These are phyloP conservation scores for Zygosaccharomyces rouxii DNA, from an alignment of 805 yeast genomes.

Conservation along the genomic window DNA sequence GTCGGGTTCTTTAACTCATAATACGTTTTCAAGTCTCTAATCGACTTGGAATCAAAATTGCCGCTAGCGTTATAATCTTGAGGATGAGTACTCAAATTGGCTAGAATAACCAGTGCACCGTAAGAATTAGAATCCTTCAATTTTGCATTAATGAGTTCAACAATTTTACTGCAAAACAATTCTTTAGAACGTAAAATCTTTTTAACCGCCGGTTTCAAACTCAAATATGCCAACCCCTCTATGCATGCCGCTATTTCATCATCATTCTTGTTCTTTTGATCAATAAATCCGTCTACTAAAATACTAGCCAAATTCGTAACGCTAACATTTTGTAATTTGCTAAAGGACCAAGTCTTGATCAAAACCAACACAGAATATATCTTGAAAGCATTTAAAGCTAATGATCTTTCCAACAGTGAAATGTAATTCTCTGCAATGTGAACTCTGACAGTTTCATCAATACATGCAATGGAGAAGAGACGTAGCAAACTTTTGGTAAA, in stretches of 20 bases:
- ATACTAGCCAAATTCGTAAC: constrained; percentile 35
- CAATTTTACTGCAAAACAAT: constrained; percentile 32
- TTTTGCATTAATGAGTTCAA: constrained; percentile 22
- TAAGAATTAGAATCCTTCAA: constrained; percentile 22
- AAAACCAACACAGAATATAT: constrained; percentile 43
- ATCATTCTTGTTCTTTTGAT: constrained; percentile 4
- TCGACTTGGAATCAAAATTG: constrained; percentile 19
- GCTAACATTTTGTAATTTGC: constrained; percentile 34
- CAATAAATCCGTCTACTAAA: constrained; percentile 19
- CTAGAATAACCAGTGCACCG: constrained; percentile 35
- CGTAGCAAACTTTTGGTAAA: constrained; percentile 30
- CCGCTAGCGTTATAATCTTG: constrained; percentile 13
- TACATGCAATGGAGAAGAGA: constrained; percentile 45
- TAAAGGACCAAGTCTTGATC: constrained; percentile 55
- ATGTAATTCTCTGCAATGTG: constrained; percentile 44
- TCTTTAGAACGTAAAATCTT: constrained; percentile 38
- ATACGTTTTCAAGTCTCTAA: constrained; percentile 31
- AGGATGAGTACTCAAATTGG: constrained; percentile 31
- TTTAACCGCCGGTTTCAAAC: constrained; percentile 40
- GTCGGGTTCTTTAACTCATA: constrained; percentile 30
- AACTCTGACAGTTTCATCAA: constrained; percentile 47
- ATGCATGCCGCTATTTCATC: constrained; percentile 25
- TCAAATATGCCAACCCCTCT: constrained; percentile 51
- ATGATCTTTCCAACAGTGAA: constrained; percentile 38
- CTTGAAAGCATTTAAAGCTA: constrained; percentile 28